phyloP scores from a whole-genome alignment of 257 asterid species.

The Solanum appendiculatum region DNA sequence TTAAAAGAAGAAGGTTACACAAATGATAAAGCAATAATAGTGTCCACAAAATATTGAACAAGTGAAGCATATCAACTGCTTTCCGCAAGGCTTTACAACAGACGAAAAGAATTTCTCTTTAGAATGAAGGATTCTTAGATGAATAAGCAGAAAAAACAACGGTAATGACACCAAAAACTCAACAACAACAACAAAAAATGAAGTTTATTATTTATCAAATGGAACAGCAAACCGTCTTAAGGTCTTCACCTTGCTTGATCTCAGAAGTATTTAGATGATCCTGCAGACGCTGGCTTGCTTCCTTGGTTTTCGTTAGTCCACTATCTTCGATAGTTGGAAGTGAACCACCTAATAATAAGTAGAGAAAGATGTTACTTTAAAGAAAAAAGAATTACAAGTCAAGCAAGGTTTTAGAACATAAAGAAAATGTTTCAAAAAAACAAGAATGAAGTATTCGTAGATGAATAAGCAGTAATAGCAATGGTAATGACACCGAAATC shows the following conservation, averaged over 20 bases:
- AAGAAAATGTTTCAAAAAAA: not conserved
- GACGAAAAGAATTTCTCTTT: not conserved
- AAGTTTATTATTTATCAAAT: not conserved
- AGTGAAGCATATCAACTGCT: not conserved
- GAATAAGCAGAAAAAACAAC: not conserved
- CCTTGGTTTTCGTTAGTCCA: not conserved
- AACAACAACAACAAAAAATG: not conserved
- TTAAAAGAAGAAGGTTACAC: not conserved
- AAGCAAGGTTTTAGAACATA: not conserved
- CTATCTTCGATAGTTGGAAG: not conserved
- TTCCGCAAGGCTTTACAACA: not conserved
- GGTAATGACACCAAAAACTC: not conserved
- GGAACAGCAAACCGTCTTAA: not conserved
- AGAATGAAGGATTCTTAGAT: not conserved
- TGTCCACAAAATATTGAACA: not conserved
- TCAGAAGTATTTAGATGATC: not conserved
- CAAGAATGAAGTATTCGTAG: not conserved
- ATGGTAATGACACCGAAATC: not conserved
- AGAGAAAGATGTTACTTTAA: not conserved
- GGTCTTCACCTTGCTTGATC: not conserved
- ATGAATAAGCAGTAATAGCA: not conserved
- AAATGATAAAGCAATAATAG: not conserved
- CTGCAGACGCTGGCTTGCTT: not conserved
- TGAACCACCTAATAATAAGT: not conserved
- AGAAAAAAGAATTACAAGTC: not conserved